These are phyloP conservation scores for Penicillium sp. DNA, from an alignment of 2,329 filamentous ascomycete genomes.

Conservation along the genomic window DNA sequence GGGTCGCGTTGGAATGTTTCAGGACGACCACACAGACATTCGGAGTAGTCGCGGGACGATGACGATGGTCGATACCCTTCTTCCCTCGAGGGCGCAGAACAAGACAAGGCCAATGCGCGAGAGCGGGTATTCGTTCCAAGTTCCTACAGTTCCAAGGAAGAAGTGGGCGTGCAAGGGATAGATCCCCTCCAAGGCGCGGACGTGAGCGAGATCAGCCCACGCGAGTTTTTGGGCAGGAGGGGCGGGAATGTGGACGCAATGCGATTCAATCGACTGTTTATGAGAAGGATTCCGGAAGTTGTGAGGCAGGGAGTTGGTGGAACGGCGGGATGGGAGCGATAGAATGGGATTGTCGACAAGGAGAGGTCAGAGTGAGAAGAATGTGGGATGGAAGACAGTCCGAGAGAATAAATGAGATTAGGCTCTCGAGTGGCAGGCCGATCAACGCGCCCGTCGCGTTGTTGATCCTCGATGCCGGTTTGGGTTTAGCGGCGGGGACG, in stretches of 20 bases:
- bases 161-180: conserved; percentile 27
- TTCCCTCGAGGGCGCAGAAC: background rate
- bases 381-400: conserved; percentile 5
- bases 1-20: conserved; percentile 34
- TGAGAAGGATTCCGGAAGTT: background rate
- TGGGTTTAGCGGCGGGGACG: conserved; percentile 33
- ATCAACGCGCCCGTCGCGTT: conserved; percentile 33
- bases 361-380: background rate
- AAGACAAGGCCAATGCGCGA: conserved; percentile 1
- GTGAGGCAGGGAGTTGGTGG: background rate
- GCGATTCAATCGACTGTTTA: background rate
- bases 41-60: conserved; percentile 9
- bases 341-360: background rate
- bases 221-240: conserved; percentile 15
- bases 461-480: conserved; percentile 34
- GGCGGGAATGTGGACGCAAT: conserved; percentile 12
- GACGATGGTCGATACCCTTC: conserved; percentile 9
- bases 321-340: background rate
- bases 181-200: conserved; percentile 18
- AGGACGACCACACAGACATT: conserved; percentile 28
- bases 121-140: conserved; percentile 9
- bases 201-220: conserved; percentile 19
- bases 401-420: conserved; percentile 10
- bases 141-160: conserved; percentile 13
- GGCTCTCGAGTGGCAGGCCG: background rate